phyloP scores from a whole-genome alignment of 2,329 filamentous ascomycete genomes.

The Ophiostoma pallidulum region DNA sequence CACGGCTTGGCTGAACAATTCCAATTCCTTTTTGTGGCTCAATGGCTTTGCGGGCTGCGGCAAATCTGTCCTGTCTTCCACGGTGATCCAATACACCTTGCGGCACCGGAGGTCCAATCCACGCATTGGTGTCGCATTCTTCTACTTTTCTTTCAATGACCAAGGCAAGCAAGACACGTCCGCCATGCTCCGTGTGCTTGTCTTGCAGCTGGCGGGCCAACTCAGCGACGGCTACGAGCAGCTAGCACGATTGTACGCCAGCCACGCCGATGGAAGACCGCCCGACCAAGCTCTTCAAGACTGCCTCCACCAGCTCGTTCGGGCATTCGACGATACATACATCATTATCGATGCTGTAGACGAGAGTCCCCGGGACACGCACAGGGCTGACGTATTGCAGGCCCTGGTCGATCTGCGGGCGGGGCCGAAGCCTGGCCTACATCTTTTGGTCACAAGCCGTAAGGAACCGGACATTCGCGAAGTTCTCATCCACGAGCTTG shows the following conservation, averaged over 20 bases:
- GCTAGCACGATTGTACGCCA: constrained; percentile 16
- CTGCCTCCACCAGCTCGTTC: constrained; percentile 19
- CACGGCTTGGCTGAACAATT: constrained; percentile 20
- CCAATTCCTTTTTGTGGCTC: constrained; percentile 30
- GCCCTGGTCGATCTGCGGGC: constrained; percentile 19
- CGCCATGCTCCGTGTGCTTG: constrained; percentile 25
- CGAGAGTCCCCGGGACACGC: constrained; percentile 23
- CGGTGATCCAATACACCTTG: constrained; percentile 24
- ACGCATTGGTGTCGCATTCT: constrained; percentile 25
- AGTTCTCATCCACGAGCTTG: constrained; percentile 15
- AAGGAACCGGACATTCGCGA: constrained; percentile 25
- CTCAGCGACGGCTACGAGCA: constrained; percentile 14
- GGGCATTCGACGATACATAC: constrained; percentile 24
- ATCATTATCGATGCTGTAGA: constrained; percentile 30
- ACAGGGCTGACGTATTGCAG: constrained; percentile 21
- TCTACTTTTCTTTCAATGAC: constrained; percentile 33
- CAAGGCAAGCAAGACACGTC: constrained; percentile 23
- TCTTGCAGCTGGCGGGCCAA: constrained; percentile 26
- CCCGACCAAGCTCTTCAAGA: constrained; percentile 18
- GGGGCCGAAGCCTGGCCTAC: constrained; percentile 19
- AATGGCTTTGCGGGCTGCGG: constrained; percentile 31
- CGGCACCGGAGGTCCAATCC: constrained; percentile 17
- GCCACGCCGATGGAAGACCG: too few species aligned
- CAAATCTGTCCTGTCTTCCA: constrained; percentile 31
- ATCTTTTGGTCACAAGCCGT: constrained; percentile 27